Percentiles rank a stretch among this genome's conserved stretches.
These are phyloP conservation scores for Monosporascus sp. DNA, from an alignment of 2,329 filamentous ascomycete genomes.

Conservation along the genomic window DNA sequence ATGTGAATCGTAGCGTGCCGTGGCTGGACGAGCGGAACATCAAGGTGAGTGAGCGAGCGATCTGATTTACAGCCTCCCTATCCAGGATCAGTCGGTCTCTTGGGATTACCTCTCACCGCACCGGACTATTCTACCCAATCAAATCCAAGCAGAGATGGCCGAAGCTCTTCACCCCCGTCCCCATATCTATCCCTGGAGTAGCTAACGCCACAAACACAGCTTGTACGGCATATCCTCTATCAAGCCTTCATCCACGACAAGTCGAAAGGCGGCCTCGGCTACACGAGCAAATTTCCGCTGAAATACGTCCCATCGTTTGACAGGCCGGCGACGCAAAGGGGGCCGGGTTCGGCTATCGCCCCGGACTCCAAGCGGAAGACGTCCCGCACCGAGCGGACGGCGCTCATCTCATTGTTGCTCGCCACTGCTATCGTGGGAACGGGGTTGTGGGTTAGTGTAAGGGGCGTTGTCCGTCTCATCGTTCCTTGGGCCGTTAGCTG, in stretches of 20 bases:
- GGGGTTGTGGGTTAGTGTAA: slow-evolving; percentile 10
- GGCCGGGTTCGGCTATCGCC: slow-evolving; percentile 4
- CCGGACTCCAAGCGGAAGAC: slow-evolving; percentile 22
- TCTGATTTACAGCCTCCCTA: too few species aligned
- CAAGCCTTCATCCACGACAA: slow-evolving; percentile 57
- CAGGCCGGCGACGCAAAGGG: slow-evolving; percentile 29
- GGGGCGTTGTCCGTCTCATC: neutral
- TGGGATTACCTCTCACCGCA: too few species aligned
- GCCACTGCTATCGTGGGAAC: slow-evolving; percentile 7
- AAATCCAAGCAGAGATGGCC: too few species aligned
- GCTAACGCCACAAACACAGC: slow-evolving; percentile 18
- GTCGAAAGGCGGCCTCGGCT: slow-evolving; percentile 51
- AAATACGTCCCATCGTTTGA: slow-evolving; percentile 56
- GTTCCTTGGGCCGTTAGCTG: too few species aligned
- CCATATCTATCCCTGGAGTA: neutral
- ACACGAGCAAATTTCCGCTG: slow-evolving; percentile 61
- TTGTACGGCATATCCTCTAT: slow-evolving; percentile 52
- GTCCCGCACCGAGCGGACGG: slow-evolving; percentile 27
- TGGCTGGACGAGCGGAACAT: slow-evolving; percentile 44
- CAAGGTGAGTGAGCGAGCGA: slow-evolving; percentile 25
- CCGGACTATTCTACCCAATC: too few species aligned
- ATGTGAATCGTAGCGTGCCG: slow-evolving; percentile 34
- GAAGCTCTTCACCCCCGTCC: too few species aligned
- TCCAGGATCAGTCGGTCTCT: too few species aligned
- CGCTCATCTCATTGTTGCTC: slow-evolving; percentile 15